phyloP scores from a whole-genome alignment of 331 rosid genomes.

The Acacia pycnantha region DNA sequence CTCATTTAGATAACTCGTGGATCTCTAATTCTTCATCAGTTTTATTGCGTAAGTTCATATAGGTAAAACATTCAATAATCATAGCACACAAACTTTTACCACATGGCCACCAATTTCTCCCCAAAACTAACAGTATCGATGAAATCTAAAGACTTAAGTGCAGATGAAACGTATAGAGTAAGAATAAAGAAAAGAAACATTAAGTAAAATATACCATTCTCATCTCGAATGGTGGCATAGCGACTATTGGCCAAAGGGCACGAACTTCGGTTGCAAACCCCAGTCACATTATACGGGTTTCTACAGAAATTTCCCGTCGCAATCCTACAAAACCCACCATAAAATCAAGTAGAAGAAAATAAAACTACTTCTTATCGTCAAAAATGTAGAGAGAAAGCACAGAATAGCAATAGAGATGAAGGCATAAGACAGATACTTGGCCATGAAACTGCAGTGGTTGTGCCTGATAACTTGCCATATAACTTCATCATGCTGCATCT shows the following conservation, averaged over 20 bases:
- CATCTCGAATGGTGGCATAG: slow-evolving; percentile 85
- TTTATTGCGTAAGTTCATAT: background rate
- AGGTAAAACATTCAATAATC: background rate
- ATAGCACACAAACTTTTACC: slow-evolving; percentile 15
- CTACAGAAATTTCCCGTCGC: slow-evolving; percentile 74
- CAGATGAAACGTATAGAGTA: background rate
- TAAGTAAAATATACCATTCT: slow-evolving; percentile 51
- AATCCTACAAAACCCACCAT: slow-evolving; percentile 43
- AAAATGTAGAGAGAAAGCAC: background rate
- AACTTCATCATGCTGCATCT: slow-evolving; percentile 91
- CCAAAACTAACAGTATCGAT: background rate
- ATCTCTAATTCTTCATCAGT: background rate
- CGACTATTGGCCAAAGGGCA: slow-evolving; percentile 98
- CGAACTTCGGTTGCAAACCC: slow-evolving; percentile 87
- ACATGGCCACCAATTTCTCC: background rate
- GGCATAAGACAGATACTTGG: slow-evolving; percentile 48
- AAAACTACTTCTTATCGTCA: background rate
- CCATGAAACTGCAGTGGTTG: slow-evolving; percentile 90
- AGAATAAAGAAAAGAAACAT: background rate
- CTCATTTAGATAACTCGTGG: background rate
- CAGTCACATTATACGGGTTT: slow-evolving; percentile 85
- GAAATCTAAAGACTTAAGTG: background rate
- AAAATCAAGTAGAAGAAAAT: background rate
- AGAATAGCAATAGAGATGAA: background rate
- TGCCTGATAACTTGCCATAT: slow-evolving; percentile 98